Base-by-base conservation (phyloP, 306 rosid species). In the Delonix regia region DNA sequence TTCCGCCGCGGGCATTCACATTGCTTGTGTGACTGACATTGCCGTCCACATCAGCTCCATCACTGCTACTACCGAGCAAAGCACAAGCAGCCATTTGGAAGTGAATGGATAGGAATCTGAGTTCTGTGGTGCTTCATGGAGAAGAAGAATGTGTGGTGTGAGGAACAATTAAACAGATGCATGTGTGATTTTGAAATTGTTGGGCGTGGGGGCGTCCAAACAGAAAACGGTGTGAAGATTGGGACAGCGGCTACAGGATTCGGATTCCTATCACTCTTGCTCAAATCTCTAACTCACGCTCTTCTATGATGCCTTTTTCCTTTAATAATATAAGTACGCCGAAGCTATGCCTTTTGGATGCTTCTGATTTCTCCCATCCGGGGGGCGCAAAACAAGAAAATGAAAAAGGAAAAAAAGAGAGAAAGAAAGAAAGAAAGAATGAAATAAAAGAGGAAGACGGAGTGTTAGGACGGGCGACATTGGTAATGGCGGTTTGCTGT, bases 151-250 rank as follows among this genome's bases (percentile, higher is more conserved):
- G 33, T 30, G 33, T 30, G 33, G 2, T 30, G 33, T 30, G 33
- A 1, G 28, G 64, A 79, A 77, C 30, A 65, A 68, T 65, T 24
- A 64, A 77, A 71, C 22, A 77, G 60, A 69, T 25, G 27, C 72
- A 73, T 83, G 83, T 83, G 80, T 30, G 27, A 28, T 1, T 75
- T 6, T 73, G 57, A 24, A 56, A 69, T 44, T 1, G 33, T 30
- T 38, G 41, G 41, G 9, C 2, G 18, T 11, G 38, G 57, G 59
- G 60, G 72, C 66, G 60, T 80, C 88, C 92, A 85, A 93, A 80
- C 86, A 94, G 97, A 94, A 86, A 94, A 88, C 84, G 92, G 93
- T 85, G 89, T 75, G 49, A 83, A 81, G 94, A 90, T 85, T 89
- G 89, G 77, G 96, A 91, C 98, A 91, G 89, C 72, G 70, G 86